Evolutionary conservation across 495 filamentous ascomycete genomes (phyloP), one percentile per base, ranked within the genome.

Genomic region (Extremus antarcticus): DNA sequence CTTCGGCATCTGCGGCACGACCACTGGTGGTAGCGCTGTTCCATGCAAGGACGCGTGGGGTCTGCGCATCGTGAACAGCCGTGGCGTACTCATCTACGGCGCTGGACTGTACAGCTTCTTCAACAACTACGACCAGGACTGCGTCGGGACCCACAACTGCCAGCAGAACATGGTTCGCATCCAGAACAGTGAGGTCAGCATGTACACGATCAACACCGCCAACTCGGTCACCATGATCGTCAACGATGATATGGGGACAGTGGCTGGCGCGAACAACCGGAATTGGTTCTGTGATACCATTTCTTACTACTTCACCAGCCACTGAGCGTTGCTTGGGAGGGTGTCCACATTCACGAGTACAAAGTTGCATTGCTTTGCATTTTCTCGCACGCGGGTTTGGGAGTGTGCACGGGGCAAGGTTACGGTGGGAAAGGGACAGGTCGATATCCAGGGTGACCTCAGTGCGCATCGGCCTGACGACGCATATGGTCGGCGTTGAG

Each of bases 31-130:
- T 41, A 57, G 47, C 23, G 62, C 51, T 16, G 78, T 71, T 58
- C 55, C 55, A 3, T 62, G 59, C 55, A 68, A 77, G 35, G 72
- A 70, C n/a, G 75, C 76, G 2, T 79, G 76, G 76, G 80, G 74
- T 1, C 63, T 81, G 25, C 64, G 77, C 22, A 63, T 81, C 29
- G 41, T 71, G 38, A 64, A 69, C 48, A 55, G 49, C 23, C 39
- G 15, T 16, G 45, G 58, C 56, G 51, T 68, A 22, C 62, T 69
- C 51, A 60, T 62, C 52, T 69, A 87, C 59, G 83, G 84, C 32
- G 82, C 81, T 8, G 87, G 87, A 8, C 66, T 86, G 15, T 90
- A 90, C 71, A 82, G 77, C 35, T 90, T 89, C 72, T 90, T 90
- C 73, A 78, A 81, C 55, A 66, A 76, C 57, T 82, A 81, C 66